Evolutionary conservation across 176 grass and related monocot species (phyloP).

Genomic region (Panicum miliaceum): DNA sequence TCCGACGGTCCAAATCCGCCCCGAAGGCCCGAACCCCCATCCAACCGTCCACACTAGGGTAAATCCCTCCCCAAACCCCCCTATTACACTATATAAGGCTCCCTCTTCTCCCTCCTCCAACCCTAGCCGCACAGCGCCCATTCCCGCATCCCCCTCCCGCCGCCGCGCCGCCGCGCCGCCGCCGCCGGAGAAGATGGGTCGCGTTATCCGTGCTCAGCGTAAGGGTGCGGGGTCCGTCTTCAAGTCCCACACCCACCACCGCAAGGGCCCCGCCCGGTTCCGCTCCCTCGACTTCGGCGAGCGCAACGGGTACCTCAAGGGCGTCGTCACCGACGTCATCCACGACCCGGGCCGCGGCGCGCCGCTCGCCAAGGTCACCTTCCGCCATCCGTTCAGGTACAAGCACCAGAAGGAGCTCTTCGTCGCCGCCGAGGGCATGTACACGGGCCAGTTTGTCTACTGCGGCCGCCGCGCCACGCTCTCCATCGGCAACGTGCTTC

Average conservation of each 20-base stretch:
- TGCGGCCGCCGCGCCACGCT: conserved; percentile 88
- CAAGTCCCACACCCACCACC: conserved; percentile 98
- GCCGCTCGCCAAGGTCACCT: conserved; percentile 81
- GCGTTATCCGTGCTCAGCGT: conserved; percentile 92
- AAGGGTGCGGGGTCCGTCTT: conserved; percentile 95
- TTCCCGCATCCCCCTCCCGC: background rate
- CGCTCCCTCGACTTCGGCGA: conserved; percentile 94
- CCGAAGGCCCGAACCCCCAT: conserved; percentile 36
- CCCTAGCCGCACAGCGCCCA: conserved; percentile 20
- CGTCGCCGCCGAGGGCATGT: conserved; percentile 93
- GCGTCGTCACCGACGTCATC: conserved; percentile 88
- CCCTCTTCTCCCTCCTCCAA: background rate
- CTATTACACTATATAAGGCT: background rate
- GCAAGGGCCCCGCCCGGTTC: conserved; percentile 88
- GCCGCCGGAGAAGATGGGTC: conserved; percentile 64
- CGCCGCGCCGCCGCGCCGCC: background rate
- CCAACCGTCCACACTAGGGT: conserved; percentile 50
- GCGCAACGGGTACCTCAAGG: conserved; percentile 91
- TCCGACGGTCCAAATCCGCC: conserved; percentile 25
- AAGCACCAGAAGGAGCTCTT: conserved; percentile 97
- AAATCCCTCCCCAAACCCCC: background rate
- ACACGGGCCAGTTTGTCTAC: conserved; percentile 93
- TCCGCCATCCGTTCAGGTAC: conserved; percentile 95
- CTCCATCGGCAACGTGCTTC: conserved; percentile 85
- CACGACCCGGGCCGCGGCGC: conserved; percentile 92